Conservation (phyloP, 1,284 basidiomycete species). For the Wolfiporia cocos region DNA sequence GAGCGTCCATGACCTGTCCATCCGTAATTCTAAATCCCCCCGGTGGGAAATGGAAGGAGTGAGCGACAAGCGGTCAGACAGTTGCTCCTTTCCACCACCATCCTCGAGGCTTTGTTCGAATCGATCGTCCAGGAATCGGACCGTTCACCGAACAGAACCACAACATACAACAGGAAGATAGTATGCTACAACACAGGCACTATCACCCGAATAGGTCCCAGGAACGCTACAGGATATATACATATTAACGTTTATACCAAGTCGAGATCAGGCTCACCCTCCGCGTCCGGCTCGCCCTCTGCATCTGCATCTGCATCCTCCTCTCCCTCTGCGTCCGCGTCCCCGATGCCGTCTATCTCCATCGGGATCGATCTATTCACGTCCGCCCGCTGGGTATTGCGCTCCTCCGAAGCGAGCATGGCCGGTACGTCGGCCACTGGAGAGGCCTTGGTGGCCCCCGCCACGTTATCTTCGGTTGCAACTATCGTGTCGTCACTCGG, state of each 20-base stretch:
- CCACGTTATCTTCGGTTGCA: constrained; percentile 17
- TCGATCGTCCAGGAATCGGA: no score
- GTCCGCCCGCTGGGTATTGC: constrained; percentile 1
- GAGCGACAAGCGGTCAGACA: no score
- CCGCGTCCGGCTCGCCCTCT: constrained; percentile 20
- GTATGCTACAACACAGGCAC: not conserved
- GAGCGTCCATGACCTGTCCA: no score
- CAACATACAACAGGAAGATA: not conserved
- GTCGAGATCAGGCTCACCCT: constrained; percentile 30
- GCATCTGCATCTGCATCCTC: constrained; percentile 15
- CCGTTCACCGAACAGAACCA: not conserved
- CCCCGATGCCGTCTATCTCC: constrained; percentile 22
- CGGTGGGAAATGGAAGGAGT: no score
- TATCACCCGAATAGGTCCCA: not conserved
- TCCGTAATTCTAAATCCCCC: no score
- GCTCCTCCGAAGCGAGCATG: constrained; percentile 1
- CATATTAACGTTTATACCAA: not conserved
- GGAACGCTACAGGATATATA: not conserved
- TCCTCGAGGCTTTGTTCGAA: no score
- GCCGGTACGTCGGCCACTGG: constrained; percentile 4
- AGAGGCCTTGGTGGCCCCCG: constrained; percentile 15
- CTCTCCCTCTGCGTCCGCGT: constrained; percentile 29
- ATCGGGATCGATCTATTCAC: constrained; percentile 1
- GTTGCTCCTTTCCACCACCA: no score
- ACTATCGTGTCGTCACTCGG: constrained; percentile 52